A percentile compares a stretch with the other conserved stretches of the same genome.
Conservation (phyloP, 148 eudicot species). For the Spergularia bocconei region DNA sequence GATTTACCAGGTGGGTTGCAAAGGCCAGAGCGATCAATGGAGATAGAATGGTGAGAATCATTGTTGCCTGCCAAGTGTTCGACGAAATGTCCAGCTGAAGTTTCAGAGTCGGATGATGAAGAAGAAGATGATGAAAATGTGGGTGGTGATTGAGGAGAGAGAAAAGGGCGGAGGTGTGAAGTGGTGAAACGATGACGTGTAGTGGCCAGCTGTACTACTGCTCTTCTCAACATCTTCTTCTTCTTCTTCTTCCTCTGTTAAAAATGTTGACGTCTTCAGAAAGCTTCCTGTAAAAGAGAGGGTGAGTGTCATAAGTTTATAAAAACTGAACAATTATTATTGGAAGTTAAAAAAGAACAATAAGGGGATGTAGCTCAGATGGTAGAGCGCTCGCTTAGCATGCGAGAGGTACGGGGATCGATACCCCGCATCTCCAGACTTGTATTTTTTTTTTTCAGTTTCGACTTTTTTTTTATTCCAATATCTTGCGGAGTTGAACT, state of each 20-base stretch:
- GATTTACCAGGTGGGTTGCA: conserved; percentile 54
- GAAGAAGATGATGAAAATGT: conserved; percentile 32
- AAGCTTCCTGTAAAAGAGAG: too few species aligned
- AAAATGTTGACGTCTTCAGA: background rate
- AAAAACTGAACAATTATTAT: too few species aligned
- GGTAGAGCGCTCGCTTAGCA: conserved; percentile 99
- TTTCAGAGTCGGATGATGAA: conserved; percentile 27
- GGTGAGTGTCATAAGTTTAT: too few species aligned
- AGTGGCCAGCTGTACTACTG: conserved; percentile 35
- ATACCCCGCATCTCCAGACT: conserved; percentile 89
- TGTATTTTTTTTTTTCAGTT: too few species aligned
- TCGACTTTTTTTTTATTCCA: too few species aligned
- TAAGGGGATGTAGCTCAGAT: conserved; percentile 99
- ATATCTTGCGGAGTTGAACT: too few species aligned
- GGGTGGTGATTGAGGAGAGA: conserved; percentile 26
- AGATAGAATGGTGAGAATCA: conserved; percentile 29
- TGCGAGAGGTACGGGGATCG: conserved; percentile 99
- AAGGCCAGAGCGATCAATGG: conserved; percentile 80
- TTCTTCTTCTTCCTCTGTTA: background rate
- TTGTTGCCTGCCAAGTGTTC: conserved; percentile 42
- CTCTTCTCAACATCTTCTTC: conserved; percentile 52
- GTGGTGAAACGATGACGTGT: conserved; percentile 17
- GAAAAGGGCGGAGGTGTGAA: conserved; percentile 26
- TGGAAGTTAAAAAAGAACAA: too few species aligned
- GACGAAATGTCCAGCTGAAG: conserved; percentile 36